These are phyloP conservation scores for Ramularia endophylla DNA, from an alignment of 2,329 filamentous ascomycete species.

Conservation along the genomic window DNA sequence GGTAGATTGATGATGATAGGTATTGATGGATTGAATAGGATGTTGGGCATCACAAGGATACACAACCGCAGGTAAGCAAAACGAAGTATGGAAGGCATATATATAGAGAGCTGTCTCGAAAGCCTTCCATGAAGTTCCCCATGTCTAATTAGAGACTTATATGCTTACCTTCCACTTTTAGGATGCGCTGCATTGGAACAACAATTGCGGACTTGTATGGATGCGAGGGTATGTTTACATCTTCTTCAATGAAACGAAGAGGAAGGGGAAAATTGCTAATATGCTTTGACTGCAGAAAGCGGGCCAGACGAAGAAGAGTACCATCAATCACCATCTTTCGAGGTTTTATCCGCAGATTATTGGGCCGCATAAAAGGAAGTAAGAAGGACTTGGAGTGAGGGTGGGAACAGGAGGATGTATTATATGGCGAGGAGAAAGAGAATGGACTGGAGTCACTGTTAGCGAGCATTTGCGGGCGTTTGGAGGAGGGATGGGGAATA, in stretches of 20 bases:
- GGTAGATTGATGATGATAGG: slow-evolving; percentile 1
- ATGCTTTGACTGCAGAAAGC: slow-evolving; percentile 43
- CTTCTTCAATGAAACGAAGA: not conserved
- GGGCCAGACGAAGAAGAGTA: slow-evolving; percentile 57
- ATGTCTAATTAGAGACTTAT: no score
- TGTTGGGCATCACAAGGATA: slow-evolving; percentile 80
- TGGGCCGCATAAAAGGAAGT: slow-evolving; percentile 63
- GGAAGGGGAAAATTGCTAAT: not conserved
- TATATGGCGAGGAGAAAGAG: no score
- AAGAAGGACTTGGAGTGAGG: slow-evolving; percentile 12
- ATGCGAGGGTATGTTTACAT: slow-evolving; percentile 57
- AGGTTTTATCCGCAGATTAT: slow-evolving; percentile 70
- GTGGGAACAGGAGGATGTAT: no score
- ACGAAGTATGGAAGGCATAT: no score
- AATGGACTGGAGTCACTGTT: no score
- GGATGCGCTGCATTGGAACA: slow-evolving; percentile 56
- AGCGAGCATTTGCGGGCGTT: no score
- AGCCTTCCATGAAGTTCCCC: no score
- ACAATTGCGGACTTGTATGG: slow-evolving; percentile 66
- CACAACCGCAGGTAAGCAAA: slow-evolving; percentile 50
- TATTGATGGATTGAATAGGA: slow-evolving; percentile 43
- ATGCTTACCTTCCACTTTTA: no score
- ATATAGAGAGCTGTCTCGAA: no score
- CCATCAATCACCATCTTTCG: slow-evolving; percentile 86
- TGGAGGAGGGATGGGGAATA: no score